These are phyloP conservation scores for Alternaria sp. DNA, from an alignment of 2,329 filamentous ascomycete species.

Conservation along the genomic window DNA sequence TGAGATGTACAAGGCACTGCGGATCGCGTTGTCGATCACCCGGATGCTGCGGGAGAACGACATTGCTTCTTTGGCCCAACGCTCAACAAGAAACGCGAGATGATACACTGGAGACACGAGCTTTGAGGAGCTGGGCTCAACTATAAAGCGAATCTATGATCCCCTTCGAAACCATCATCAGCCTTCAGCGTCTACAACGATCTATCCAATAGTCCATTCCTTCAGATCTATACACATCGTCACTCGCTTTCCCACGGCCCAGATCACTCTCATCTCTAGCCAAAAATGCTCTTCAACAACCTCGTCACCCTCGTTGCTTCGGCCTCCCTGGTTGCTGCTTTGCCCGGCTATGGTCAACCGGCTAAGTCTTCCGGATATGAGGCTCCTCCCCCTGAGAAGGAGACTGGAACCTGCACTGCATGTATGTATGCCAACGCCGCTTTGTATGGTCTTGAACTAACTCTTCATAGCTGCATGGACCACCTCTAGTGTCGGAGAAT, in stretches of 20 bases:
- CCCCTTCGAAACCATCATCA: conserved; percentile 4
- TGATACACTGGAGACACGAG: neutral
- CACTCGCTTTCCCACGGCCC: neutral
- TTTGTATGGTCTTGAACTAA: neutral
- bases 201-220: conserved; percentile 4
- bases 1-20: conserved; percentile 11
- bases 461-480: conserved; percentile 21
- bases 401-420: conserved; percentile 27
- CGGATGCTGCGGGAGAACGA: conserved; percentile 4
- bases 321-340: conserved; percentile 21
- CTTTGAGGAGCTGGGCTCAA: neutral
- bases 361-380: neutral
- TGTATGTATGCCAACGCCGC: conserved; percentile 7
- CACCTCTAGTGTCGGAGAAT: conserved; percentile 16
- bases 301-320: conserved; percentile 28
- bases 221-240: neutral
- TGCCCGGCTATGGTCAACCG: conserved; percentile 18
- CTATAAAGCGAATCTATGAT: conserved; percentile 24
- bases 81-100: conserved; percentile 7
- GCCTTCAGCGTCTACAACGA: conserved; percentile 10
- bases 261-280: neutral
- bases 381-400: conserved; percentile 7
- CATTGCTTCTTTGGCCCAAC: conserved; percentile 11
- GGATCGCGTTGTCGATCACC: conserved; percentile 5
- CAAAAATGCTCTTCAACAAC: conserved; percentile 30